Conservation (phyloP, 306 rosid species). For the Argentina anserina region DNA sequence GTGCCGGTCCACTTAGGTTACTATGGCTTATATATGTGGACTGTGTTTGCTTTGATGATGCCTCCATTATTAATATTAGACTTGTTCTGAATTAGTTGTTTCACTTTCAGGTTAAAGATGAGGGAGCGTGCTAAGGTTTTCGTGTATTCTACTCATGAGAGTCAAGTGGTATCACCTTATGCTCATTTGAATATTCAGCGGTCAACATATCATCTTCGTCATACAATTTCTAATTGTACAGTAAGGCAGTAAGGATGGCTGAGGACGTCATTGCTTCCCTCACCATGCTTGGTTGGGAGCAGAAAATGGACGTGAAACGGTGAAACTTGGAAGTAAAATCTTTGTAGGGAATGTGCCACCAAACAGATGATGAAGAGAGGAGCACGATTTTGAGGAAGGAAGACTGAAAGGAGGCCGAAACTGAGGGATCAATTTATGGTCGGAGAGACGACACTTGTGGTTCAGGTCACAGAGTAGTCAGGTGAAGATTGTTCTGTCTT, state of each 20-base stretch:
- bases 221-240: background rate
- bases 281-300: background rate
- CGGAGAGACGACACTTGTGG: too few relatives aligned
- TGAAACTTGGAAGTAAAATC: background rate
- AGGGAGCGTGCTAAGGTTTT: background rate
- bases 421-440: too few relatives aligned
- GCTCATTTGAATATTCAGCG: background rate
- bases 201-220: background rate
- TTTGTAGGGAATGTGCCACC: too few relatives aligned
- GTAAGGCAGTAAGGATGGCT: background rate
- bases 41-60: background rate
- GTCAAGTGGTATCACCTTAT: background rate
- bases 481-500: too few relatives aligned
- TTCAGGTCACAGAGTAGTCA: too few relatives aligned
- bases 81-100: background rate
- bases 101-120: background rate
- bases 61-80: background rate
- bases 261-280: background rate
- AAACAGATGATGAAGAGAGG: too few relatives aligned
- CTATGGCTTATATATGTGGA: background rate
- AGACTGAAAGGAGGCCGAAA: too few relatives aligned
- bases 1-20: conserved; percentile 6
- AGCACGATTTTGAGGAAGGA: too few relatives aligned
- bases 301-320: background rate
- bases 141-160: background rate